Percentiles rank a stretch among this genome's conserved stretches.
These are phyloP conservation scores for Neocatenulostroma microsporum DNA, from an alignment of 2,329 filamentous ascomycete species.

Conservation along the genomic window DNA sequence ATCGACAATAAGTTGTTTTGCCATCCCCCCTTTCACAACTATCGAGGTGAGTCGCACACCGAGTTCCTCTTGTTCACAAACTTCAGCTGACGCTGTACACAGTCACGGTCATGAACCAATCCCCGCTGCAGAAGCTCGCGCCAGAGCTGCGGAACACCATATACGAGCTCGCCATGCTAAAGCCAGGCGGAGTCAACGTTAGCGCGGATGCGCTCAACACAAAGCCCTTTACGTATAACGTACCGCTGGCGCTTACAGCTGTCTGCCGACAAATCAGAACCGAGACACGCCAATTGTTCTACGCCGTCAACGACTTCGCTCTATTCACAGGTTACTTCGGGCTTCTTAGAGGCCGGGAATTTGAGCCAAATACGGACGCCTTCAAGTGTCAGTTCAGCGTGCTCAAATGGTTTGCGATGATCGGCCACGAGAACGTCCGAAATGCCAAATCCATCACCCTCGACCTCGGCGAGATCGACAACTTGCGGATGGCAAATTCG, in stretches of 20 bases:
- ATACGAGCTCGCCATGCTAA: neutral
- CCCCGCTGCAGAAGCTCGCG: slow-evolving; percentile 1
- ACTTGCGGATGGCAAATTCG: too few relatives aligned
- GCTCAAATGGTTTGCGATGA: neutral
- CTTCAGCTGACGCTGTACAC: too few relatives aligned
- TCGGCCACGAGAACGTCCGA: neutral
- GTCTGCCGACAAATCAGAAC: neutral
- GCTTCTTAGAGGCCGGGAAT: too few relatives aligned
- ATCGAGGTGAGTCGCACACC: too few relatives aligned
- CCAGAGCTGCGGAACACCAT: slow-evolving; percentile 2
- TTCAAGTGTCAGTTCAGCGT: too few relatives aligned
- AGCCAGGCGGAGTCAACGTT: neutral
- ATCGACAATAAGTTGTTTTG: too few relatives aligned
- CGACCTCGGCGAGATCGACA: too few relatives aligned
- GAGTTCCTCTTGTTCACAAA: too few relatives aligned
- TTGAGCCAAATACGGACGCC: too few relatives aligned
- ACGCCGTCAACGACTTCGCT: slow-evolving; percentile 1
- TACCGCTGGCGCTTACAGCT: neutral
- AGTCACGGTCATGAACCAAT: slow-evolving; percentile 3
- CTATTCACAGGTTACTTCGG: neutral
- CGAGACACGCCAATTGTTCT: slow-evolving; percentile 1
- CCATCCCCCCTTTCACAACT: too few relatives aligned
- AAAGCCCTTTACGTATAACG: neutral
- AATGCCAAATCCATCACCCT: neutral
- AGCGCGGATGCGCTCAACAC: too few relatives aligned